Evolutionary conservation across 345 rosid species (phyloP).

Genomic region (Durio zibethinus): DNA sequence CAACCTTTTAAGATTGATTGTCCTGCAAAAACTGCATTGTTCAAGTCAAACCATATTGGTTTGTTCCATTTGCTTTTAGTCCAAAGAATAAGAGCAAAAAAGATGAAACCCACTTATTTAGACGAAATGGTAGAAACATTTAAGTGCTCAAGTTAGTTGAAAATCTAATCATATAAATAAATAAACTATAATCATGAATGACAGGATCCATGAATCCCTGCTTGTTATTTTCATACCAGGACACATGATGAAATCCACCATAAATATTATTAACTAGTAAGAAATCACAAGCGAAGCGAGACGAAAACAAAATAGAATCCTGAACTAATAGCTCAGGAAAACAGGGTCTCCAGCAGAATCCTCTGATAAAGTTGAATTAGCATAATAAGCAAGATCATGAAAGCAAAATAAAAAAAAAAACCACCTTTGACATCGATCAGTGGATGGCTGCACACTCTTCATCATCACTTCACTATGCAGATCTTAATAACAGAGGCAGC

Average conservation of each 20-base stretch:
- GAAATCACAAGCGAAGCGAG: neutral
- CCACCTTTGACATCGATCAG: conserved; percentile 1
- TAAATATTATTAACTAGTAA: neutral
- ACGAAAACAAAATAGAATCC: neutral
- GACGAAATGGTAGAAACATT: too few relatives aligned
- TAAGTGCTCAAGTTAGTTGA: too few relatives aligned
- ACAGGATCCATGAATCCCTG: neutral
- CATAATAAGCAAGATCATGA: neutral
- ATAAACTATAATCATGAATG: neutral
- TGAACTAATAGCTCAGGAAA: neutral
- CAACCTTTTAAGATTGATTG: too few relatives aligned
- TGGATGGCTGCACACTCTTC: neutral
- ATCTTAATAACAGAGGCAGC: conserved; percentile 85
- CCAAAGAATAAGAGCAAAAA: too few relatives aligned
- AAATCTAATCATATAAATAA: too few relatives aligned
- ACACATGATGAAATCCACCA: neutral
- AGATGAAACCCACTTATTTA: too few relatives aligned
- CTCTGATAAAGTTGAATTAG: conserved; percentile 6
- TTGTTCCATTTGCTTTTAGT: too few relatives aligned
- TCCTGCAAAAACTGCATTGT: too few relatives aligned
- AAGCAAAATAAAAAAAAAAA: conserved; percentile 1
- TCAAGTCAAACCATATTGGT: too few relatives aligned
- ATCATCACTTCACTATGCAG: conserved; percentile 64
- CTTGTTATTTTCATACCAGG: neutral
- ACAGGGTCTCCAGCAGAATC: conserved; percentile 6